A percentile compares a stretch with the other conserved stretches of the same genome.
Conservation (phyloP, 208 protist species). For the Leishmania tropica region DNA sequence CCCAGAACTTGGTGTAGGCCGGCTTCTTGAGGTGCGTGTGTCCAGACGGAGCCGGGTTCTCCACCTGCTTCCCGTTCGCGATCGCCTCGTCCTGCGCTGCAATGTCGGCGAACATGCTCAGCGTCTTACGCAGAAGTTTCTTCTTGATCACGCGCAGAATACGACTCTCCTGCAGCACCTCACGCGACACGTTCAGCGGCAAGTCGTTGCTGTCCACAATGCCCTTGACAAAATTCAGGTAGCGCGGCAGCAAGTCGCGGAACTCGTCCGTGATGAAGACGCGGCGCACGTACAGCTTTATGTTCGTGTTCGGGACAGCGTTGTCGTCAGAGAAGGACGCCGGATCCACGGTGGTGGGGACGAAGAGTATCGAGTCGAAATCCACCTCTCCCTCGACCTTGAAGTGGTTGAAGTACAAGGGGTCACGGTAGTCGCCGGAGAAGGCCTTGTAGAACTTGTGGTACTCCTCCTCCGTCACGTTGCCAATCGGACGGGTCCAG, state of each 20-base stretch:
- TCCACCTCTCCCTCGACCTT: constrained; percentile 97
- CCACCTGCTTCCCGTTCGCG: constrained; percentile 28
- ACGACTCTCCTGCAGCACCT: constrained; percentile 98
- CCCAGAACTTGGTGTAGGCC: constrained; percentile 94
- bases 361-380: constrained; percentile 98
- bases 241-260: constrained; percentile 95
- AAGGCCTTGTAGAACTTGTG: constrained; percentile 98
- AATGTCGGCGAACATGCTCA: constrained; percentile 95
- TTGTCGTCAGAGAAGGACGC: constrained; percentile 91
- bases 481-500: constrained; percentile 95
- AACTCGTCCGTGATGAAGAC: constrained; percentile 99
- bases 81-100: constrained; percentile 78
- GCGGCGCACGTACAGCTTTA: constrained; percentile 97
- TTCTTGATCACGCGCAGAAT: constrained; percentile 97
- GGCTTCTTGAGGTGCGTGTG: constrained; percentile 62
- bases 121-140: constrained; percentile 96
- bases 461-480: constrained; percentile 99
- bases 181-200: constrained; percentile 99
- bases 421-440: constrained; percentile 94
- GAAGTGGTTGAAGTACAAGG: constrained; percentile 98
- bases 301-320: constrained; percentile 64
- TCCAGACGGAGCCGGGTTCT: constrained; percentile 19
- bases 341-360: constrained; percentile 92
- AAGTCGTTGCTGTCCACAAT: constrained; percentile 99
- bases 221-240: constrained; percentile 96